A percentile compares a stretch with the other conserved stretches of the same genome.
These are phyloP conservation scores for Amanita subjunquillea DNA, from an alignment of 768 basidiomycete genomes.

Conservation along the genomic window DNA sequence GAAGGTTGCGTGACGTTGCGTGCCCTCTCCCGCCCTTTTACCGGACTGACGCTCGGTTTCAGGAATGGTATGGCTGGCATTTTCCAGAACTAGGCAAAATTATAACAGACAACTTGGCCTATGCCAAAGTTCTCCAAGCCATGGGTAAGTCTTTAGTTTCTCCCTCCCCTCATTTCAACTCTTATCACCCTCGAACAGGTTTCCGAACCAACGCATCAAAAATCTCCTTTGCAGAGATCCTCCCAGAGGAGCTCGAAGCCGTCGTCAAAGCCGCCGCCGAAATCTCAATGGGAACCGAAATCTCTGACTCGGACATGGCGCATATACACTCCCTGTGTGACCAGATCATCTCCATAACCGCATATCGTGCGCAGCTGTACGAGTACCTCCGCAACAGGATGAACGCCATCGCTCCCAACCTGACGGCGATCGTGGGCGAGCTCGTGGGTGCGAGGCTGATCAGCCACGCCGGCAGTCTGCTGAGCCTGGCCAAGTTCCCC, in stretches of 20 bases:
- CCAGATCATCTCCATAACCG: conserved; percentile 94
- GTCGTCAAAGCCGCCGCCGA: conserved; percentile 93
- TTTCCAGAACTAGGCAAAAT: conserved; percentile 99
- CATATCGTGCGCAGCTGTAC: conserved; percentile 89
- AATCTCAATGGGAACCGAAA: conserved; percentile 99
- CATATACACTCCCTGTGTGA: conserved; percentile 97
- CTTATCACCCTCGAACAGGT: conserved; percentile 29
- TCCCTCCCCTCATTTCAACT: background rate
- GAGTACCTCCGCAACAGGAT: conserved; percentile 98
- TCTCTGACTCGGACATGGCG: conserved; percentile 91
- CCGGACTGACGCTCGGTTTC: background rate
- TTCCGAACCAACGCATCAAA: conserved; percentile 90
- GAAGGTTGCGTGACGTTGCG: conserved; percentile 50
- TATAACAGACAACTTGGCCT: conserved; percentile 92
- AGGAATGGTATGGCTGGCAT: conserved; percentile 99
- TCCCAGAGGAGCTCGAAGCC: conserved; percentile 95
- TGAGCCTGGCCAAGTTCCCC: conserved; percentile 94
- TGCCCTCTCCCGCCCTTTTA: background rate
- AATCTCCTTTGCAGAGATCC: conserved; percentile 80
- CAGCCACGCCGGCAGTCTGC: conserved; percentile 91
- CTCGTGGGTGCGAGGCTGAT: conserved; percentile 89
- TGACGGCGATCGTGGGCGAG: conserved; percentile 88
- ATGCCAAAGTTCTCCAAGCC: conserved; percentile 83
- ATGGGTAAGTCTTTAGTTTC: conserved; percentile 55
- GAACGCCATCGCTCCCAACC: conserved; percentile 95